A percentile compares a stretch with the other conserved stretches of the same genome.
Evolutionary conservation across 2,329 filamentous ascomycete genomes (phyloP).

Genomic region (Apiospora malaysiana): DNA sequence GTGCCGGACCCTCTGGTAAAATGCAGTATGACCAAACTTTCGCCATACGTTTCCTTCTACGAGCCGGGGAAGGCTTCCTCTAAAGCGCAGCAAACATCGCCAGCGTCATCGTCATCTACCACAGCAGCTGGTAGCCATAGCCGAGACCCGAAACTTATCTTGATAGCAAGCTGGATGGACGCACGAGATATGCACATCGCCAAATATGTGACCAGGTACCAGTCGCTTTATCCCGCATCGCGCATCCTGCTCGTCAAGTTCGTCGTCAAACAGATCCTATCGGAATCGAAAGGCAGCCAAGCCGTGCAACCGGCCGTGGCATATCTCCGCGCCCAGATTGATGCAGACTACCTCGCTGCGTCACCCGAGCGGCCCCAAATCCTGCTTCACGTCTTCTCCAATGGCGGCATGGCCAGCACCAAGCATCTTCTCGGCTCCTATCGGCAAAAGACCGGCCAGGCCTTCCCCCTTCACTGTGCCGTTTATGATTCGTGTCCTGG

Average conservation of each 20-base stretch:
- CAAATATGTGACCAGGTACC: slow-evolving; percentile 57
- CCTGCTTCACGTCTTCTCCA: slow-evolving; percentile 58
- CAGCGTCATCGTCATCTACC: background rate
- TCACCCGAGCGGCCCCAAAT: slow-evolving; percentile 40
- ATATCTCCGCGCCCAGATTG: slow-evolving; percentile 43
- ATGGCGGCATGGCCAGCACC: slow-evolving; percentile 54
- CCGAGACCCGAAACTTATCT: slow-evolving; percentile 50
- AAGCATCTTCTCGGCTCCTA: slow-evolving; percentile 45
- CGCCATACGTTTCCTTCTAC: slow-evolving; percentile 36
- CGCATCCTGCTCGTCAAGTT: slow-evolving; percentile 54
- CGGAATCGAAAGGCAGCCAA: slow-evolving; percentile 37
- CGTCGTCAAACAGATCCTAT: slow-evolving; percentile 44
- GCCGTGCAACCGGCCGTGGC: slow-evolving; percentile 47
- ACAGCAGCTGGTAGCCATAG: background rate
- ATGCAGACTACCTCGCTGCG: slow-evolving; percentile 31
- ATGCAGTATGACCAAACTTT: slow-evolving; percentile 38
- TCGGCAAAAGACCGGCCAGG: slow-evolving; percentile 31
- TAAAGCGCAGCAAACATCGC: slow-evolving; percentile 19
- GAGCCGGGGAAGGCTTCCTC: slow-evolving; percentile 30
- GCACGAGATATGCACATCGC: slow-evolving; percentile 55
- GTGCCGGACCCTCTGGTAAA: slow-evolving; percentile 30
- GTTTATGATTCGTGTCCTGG: slow-evolving; percentile 58
- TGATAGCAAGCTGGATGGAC: slow-evolving; percentile 58
- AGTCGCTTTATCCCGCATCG: slow-evolving; percentile 50
- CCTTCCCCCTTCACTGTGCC: slow-evolving; percentile 49